Percentiles rank a stretch among this genome's conserved stretches.
phyloP scores from a whole-genome alignment of 2,329 filamentous ascomycete genomes.

The Penicillium sp. region DNA sequence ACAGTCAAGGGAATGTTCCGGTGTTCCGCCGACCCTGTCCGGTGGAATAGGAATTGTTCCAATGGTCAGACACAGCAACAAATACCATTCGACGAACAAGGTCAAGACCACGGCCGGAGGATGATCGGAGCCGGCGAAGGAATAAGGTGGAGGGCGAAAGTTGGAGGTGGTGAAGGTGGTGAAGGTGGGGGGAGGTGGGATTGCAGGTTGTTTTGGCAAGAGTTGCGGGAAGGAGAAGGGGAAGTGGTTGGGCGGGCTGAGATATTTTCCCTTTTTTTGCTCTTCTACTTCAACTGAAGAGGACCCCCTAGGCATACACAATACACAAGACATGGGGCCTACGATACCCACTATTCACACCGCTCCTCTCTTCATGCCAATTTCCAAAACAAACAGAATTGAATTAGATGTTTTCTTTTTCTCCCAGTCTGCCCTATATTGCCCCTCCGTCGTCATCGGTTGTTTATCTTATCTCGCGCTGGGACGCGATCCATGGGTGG shows the following conservation, averaged over 20 bases:
- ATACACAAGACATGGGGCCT: no score
- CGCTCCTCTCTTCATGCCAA: no score
- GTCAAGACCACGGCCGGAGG: background rate
- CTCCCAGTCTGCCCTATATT: background rate
- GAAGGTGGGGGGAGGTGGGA: background rate
- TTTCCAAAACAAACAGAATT: no score
- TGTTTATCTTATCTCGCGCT: slow-evolving; percentile 31
- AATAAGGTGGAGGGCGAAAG: background rate
- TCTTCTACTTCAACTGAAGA: no score
- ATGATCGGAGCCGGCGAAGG: background rate
- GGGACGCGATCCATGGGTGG: slow-evolving; percentile 16
- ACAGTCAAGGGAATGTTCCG: slow-evolving; percentile 5
- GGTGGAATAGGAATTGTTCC: slow-evolving; percentile 9
- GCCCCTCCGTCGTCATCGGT: slow-evolving; percentile 28
- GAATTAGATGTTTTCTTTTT: background rate
- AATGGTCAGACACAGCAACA: slow-evolving; percentile 27
- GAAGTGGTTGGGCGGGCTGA: slow-evolving; percentile 10
- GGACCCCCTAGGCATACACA: no score
- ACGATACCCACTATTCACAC: no score
- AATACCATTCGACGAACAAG: slow-evolving; percentile 23
- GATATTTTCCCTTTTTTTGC: slow-evolving; percentile 18
- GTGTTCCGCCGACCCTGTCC: slow-evolving; percentile 29
- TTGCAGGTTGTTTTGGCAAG: no score
- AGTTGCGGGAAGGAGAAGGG: background rate
- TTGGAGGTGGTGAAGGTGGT: background rate